phyloP scores from a whole-genome alignment of 441 rosid species.

The Arabidopsis hybrid region DNA sequence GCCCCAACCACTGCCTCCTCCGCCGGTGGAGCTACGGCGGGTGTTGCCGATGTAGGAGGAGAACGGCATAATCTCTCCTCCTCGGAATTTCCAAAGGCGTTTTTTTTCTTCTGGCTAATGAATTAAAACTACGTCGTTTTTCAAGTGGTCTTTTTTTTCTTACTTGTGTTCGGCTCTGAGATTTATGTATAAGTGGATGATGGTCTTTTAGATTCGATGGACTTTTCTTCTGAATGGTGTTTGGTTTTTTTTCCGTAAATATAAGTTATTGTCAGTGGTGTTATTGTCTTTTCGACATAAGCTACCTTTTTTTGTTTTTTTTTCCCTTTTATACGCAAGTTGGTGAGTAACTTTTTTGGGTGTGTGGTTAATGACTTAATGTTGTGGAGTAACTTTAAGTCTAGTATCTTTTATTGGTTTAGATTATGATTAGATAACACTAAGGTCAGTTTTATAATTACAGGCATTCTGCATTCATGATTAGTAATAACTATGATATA shows the following conservation, averaged over 20 bases:
- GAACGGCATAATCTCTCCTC: constrained; percentile 59
- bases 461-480: too few species aligned
- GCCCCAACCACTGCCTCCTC: constrained; percentile 54
- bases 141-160: neutral
- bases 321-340: neutral
- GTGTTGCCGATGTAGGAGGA: constrained; percentile 73
- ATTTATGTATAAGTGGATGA: neutral
- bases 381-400: too few species aligned
- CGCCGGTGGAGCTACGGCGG: constrained; percentile 66
- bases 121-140: constrained; percentile 33
- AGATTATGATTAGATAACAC: too few species aligned
- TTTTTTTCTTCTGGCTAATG: neutral
- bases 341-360: neutral
- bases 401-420: too few species aligned
- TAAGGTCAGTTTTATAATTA: too few species aligned
- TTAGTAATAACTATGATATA: too few species aligned
- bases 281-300: constrained; percentile 6
- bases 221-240: constrained; percentile 4
- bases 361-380: too few species aligned
- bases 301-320: neutral
- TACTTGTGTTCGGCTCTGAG: neutral
- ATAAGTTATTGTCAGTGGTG: constrained; percentile 11
- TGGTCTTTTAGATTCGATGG: constrained; percentile 5
- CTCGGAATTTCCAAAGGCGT: constrained; percentile 22
- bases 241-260: constrained; percentile 5